Conservation (phyloP, 345 rosid species). For the Dipteronia dyeriana region DNA sequence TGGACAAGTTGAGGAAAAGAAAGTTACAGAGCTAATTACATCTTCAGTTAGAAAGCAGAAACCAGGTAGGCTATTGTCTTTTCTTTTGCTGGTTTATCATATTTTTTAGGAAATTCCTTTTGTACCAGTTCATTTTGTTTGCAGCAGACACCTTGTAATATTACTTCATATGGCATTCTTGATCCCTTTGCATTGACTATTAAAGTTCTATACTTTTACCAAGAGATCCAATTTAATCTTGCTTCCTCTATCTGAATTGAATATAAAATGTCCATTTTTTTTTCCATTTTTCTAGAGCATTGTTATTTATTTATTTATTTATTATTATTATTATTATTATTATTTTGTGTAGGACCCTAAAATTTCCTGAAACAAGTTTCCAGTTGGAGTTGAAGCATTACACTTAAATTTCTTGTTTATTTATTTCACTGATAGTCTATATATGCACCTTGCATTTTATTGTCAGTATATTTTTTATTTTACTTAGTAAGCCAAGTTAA, state of each 20-base stretch:
- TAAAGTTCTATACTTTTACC: background rate
- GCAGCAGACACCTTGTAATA: background rate
- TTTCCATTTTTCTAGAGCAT: background rate
- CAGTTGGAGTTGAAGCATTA: background rate
- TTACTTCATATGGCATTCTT: background rate
- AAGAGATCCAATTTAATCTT: background rate
- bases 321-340: too few relatives aligned
- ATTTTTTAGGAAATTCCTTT: background rate
- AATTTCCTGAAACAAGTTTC: background rate
- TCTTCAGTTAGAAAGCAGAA: conserved; percentile 68
- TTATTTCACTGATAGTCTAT: too few relatives aligned
- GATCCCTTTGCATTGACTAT: background rate
- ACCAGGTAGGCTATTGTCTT: conserved; percentile 32
- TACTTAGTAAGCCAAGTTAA: background rate
- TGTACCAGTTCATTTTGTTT: background rate
- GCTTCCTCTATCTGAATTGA: background rate
- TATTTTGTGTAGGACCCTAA: background rate
- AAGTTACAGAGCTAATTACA: conserved; percentile 56
- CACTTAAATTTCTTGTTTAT: background rate
- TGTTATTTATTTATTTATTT: too few relatives aligned
- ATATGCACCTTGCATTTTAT: too few relatives aligned
- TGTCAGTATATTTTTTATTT: background rate
- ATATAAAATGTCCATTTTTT: conserved; percentile 5
- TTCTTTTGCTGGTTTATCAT: background rate
- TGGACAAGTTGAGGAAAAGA: conserved; percentile 48